A percentile compares a stretch with the other conserved stretches of the same genome.
Evolutionary conservation across 768 basidiomycete genomes (phyloP).

Genomic region (Mycena alexandri): DNA sequence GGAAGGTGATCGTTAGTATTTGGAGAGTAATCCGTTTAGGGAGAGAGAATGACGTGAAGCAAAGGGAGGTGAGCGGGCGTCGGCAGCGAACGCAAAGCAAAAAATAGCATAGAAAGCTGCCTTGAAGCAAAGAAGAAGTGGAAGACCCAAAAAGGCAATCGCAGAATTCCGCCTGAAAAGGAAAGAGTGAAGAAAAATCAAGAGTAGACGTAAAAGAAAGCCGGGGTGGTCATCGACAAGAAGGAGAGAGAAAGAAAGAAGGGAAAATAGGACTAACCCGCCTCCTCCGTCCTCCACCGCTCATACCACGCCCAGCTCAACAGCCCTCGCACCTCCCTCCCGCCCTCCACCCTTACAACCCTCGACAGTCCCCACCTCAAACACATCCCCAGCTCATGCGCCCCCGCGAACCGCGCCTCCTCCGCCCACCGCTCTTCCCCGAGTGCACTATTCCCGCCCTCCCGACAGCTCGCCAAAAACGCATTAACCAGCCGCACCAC

Average conservation of each 20-base stretch:
- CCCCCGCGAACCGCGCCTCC: slow-evolving; percentile 86
- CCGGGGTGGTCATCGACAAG: slow-evolving; percentile 1
- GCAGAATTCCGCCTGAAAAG: no score
- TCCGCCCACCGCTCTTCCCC: slow-evolving; percentile 74
- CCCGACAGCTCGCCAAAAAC: slow-evolving; percentile 67
- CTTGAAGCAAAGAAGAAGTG: no score
- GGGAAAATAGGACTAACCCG: slow-evolving; percentile 69
- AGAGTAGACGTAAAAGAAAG: no score
- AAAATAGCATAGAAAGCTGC: no score
- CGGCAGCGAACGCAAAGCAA: no score
- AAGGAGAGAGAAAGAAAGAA: slow-evolving; percentile 40
- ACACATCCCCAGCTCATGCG: slow-evolving; percentile 92
- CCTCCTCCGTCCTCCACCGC: slow-evolving; percentile 86
- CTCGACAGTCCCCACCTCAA: slow-evolving; percentile 93
- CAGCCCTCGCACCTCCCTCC: slow-evolving; percentile 84
- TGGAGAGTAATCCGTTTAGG: neutral
- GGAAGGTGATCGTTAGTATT: slow-evolving; percentile 24
- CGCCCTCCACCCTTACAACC: slow-evolving; percentile 76
- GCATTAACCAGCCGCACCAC: slow-evolving; percentile 70
- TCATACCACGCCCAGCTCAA: slow-evolving; percentile 88
- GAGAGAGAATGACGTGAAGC: no score
- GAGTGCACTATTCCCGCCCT: neutral
- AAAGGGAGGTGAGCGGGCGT: neutral
- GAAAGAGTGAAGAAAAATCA: no score
- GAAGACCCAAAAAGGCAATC: no score